Base-by-base conservation (phyloP, 352 stramenopile species). In the Pythium aphanidermatum region DNA sequence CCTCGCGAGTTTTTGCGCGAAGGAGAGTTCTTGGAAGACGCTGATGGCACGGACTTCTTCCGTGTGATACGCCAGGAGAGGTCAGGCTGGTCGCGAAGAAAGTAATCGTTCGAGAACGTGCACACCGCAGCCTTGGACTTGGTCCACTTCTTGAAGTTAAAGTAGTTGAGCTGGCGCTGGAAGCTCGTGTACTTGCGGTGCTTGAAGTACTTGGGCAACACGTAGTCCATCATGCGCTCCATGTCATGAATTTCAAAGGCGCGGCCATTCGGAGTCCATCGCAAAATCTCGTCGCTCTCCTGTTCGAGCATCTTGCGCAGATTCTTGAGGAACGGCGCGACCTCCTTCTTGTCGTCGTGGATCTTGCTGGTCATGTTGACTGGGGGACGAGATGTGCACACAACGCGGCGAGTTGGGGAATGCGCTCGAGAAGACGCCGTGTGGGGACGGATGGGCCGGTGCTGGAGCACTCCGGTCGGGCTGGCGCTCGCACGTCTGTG, bases 101-200 rank as follows among this genome's bases (percentile, higher is more conserved):
- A 87, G 47, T 51, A 77, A 16, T 78, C 64, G 65, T 86, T 84
- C 21, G 70, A 83, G 46, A 87, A 87, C 39, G 74, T 87, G 68
- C 74, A 87, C 35, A 84, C 68, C 36, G 74, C 64, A 30, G 74
- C 65, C 58, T 80, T 78, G 60, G 71, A 80, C 68, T 69, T 77
- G 50, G 74, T 97, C 88, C 55, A 78, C 42, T 74, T 93, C 57
- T 67, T 75, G 43, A 74, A 86, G 65, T 58, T 82, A 50, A 68
- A 95, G 34, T 92, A 75, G 58, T 92, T 91, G 39, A 96, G 70
- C 61, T 95, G 86, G 10, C 87, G 68, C 63, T 92, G 80, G 55
- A 96, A 96, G 49, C 67, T 86, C 42, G 77, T 79, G 56, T 90
- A 85, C 51, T 90, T 92, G 51, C 66, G 74, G 58, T 94, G 83